Conservation (phyloP, 23 red algal species). For the Gracilaria caudata region DNA sequence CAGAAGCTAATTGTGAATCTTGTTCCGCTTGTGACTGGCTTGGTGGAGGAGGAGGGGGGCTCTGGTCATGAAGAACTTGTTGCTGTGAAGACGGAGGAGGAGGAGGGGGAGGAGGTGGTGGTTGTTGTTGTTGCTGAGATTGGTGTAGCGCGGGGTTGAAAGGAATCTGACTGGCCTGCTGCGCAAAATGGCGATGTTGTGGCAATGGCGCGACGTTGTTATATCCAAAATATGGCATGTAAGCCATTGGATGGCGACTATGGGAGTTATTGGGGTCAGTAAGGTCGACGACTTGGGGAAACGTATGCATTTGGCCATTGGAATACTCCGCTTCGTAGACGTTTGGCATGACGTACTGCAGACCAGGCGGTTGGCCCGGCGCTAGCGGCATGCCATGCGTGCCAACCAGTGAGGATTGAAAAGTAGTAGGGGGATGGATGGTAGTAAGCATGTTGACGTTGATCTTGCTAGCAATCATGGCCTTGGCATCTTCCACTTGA, state of each 20-base stretch:
- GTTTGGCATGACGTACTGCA: conserved; percentile 28
- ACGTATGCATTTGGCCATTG: conserved; percentile 59
- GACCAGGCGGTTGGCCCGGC: conserved; percentile 18
- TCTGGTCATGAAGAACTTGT: conserved; percentile 6
- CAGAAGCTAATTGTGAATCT: conserved; percentile 19
- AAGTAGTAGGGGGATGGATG: conserved; percentile 29
- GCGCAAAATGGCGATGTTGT: conserved; percentile 26
- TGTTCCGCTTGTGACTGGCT: conserved; percentile 15
- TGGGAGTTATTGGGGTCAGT: conserved; percentile 44
- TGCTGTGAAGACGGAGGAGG: conserved; percentile 31
- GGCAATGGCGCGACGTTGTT: conserved; percentile 29
- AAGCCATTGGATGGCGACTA: conserved; percentile 33
- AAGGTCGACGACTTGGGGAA: conserved; percentile 25
- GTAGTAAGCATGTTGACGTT: conserved; percentile 48
- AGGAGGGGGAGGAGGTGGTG: too few relatives aligned
- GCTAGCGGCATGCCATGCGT: conserved; percentile 26
- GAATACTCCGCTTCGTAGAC: conserved; percentile 48
- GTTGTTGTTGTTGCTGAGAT: conserved; percentile 13
- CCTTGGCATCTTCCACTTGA: conserved; percentile 83
- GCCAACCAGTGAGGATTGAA: conserved; percentile 23
- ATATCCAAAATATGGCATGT: conserved; percentile 37
- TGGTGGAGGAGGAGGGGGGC: not conserved
- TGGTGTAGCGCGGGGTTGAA: conserved; percentile 25
- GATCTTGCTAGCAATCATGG: conserved; percentile 80
- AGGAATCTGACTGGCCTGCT: conserved; percentile 6